Base-by-base conservation (phyloP, 352 stramenopile species). In the Phytophthora chlamydospora region DNA sequence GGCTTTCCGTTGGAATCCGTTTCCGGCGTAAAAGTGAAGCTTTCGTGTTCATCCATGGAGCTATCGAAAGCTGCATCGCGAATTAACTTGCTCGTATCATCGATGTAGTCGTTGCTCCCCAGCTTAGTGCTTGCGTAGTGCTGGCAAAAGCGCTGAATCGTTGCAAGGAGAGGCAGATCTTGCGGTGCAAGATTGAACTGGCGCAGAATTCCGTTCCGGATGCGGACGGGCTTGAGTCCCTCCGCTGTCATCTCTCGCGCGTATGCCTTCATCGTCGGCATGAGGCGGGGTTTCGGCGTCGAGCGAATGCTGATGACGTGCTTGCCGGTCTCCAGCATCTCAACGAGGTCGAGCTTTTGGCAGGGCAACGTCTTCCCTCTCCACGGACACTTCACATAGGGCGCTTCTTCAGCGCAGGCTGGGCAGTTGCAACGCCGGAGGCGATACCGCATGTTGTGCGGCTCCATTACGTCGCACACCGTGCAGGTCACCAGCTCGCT, bases 381-480 rank as follows among this genome's bases (percentile, higher is more conserved):
- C 24, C 51, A 59, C 11, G 29, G 27, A 16, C 51, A 50, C 12
- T 32, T 45, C n/a, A 40, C 27, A 38, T 58, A 48, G 16, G 39
- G 5, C 3, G n/a, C 12, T n/a, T 44, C 35, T 17, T 44, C 41
- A 14, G 41, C 17, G 13, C 41, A 61, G 31, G 21, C 17, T 4
- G 13, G 16, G 12, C 41, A 36, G 33, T 13, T 36, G 11, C 21
- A 61, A n/a, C 32, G 12, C 16, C 17, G 52, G 5, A 51, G 33
- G 12, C 34, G 42, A n/a, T 44, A 52, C 3, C 41, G 34, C 41
- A 51, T 62, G 32, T 43, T 54, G 43, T 51, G 43, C 9, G 41
- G 24, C 21, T 29, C 24, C 24, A 29, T 29, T 29, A 29, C 24
- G 24, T 29, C 24, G n/a, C 21, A 24, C 21, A 24, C 21, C 21